phyloP scores from a whole-genome alignment of 306 rosid species.

The Ceratonia siliqua region DNA sequence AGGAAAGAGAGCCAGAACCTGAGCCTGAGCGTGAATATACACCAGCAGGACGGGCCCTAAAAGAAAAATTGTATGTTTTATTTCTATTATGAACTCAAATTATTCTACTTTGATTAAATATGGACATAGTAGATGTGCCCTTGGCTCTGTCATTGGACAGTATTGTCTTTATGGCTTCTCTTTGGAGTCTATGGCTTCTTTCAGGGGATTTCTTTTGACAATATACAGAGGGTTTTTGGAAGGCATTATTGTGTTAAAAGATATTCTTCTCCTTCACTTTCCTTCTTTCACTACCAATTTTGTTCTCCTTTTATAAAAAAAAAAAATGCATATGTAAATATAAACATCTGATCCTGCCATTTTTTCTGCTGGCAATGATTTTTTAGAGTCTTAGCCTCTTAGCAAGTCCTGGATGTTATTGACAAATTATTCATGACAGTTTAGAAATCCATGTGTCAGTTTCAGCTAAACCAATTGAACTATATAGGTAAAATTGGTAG shows the following conservation, averaged over 20 bases:
- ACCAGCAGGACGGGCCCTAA: conserved; percentile 94
- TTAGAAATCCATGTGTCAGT: conserved; percentile 11
- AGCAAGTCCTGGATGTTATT: conserved; percentile 23
- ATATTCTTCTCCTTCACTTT: not conserved
- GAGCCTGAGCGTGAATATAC: conserved; percentile 96
- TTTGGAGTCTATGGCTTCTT: conserved; percentile 24
- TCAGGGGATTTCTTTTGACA: conserved; percentile 24
- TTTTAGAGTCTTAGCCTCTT: conserved; percentile 9
- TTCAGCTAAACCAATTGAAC: conserved; percentile 9
- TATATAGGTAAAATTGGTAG: not conserved
- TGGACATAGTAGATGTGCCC: not conserved
- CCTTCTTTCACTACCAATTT: not conserved
- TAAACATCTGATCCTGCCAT: not conserved
- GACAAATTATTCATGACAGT: conserved; percentile 17
- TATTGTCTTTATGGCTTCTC: conserved; percentile 4
- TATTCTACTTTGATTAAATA: conserved; percentile 24
- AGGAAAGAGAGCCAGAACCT: conserved; percentile 77
- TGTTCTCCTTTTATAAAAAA: not conserved
- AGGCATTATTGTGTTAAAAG: conserved; percentile 16
- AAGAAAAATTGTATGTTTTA: conserved; percentile 74
- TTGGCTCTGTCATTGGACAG: not conserved
- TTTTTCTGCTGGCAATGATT: conserved; percentile 3
- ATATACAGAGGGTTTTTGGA: not conserved
- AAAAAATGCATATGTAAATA: not conserved
- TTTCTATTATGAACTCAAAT: conserved; percentile 8